Percentiles rank a stretch among this genome's conserved stretches.
Conservation (phyloP, 2,329 filamentous ascomycete species). For the Phaeosphaeria sp. region DNA sequence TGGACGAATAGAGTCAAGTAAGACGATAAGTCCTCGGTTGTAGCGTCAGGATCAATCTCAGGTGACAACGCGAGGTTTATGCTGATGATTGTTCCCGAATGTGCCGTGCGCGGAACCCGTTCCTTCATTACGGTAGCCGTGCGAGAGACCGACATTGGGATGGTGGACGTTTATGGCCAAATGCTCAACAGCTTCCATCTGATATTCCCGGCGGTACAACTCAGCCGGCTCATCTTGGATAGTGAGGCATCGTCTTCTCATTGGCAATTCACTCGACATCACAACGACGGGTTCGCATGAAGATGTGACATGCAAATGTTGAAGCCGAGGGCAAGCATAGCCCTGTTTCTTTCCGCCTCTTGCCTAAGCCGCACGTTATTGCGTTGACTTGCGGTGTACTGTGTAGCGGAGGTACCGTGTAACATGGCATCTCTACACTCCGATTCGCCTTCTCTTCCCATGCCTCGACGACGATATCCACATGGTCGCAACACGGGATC, state of each 20-base stretch:
- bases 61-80: conserved; percentile 1
- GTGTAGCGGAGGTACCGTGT: conserved; percentile 22
- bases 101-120: neutral
- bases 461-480: conserved; percentile 19
- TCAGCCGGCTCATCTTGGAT: conserved; percentile 23
- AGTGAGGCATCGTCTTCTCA: conserved; percentile 16
- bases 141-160: neutral
- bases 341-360: neutral
- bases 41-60: conserved; percentile 1
- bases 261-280: conserved; percentile 12
- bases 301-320: conserved; percentile 27
- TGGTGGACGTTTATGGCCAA: neutral
- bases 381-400: conserved; percentile 29
- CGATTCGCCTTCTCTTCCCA: conserved; percentile 38
- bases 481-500: neutral
- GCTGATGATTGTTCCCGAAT: neutral
- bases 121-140: neutral
- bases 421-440: conserved; percentile 27
- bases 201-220: conserved; percentile 7
- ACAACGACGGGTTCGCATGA: conserved; percentile 21
- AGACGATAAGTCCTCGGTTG: neutral
- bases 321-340: conserved; percentile 8
- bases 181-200: neutral
- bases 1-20: neutral
- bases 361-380: neutral